These are phyloP conservation scores for Venturia carpophila DNA, from an alignment of 2,329 filamentous ascomycete species.

Conservation along the genomic window DNA sequence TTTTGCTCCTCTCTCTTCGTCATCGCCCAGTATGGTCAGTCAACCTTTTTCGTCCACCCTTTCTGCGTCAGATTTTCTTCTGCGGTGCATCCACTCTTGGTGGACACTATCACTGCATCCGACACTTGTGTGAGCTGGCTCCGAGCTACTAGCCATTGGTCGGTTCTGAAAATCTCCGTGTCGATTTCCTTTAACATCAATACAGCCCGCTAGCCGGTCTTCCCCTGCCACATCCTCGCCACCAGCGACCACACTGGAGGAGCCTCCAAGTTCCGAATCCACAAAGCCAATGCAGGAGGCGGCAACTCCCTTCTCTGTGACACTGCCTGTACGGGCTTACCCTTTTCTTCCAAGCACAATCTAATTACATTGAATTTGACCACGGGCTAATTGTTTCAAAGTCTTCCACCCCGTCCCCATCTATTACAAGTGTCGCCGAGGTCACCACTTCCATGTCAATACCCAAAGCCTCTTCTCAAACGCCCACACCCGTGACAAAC, in stretches of 20 bases:
- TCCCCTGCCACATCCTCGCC: slow-evolving; percentile 7
- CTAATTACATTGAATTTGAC: not conserved
- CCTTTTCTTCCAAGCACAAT: not conserved
- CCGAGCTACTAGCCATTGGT: not conserved
- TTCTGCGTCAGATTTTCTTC: not conserved
- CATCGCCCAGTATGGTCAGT: slow-evolving; percentile 10
- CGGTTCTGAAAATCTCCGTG: not conserved
- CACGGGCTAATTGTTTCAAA: not conserved
- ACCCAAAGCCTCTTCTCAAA: slow-evolving; percentile 22
- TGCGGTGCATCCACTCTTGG: not conserved
- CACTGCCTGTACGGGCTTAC: slow-evolving; percentile 1
- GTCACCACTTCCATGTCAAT: not conserved
- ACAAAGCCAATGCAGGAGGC: not conserved
- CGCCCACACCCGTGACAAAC: slow-evolving; percentile 29
- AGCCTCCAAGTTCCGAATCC: not conserved
- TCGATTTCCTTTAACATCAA: slow-evolving; percentile 7
- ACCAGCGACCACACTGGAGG: not conserved
- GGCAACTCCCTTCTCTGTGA: not conserved
- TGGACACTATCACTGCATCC: not conserved
- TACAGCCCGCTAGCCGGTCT: slow-evolving; percentile 6
- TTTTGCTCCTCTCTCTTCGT: slow-evolving; percentile 4
- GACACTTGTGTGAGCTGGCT: not conserved
- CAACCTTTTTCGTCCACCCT: slow-evolving; percentile 2
- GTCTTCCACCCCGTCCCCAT: not conserved
- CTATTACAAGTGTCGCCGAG: not conserved